A percentile compares a stretch with the other conserved stretches of the same genome.
Evolutionary conservation across 768 basidiomycete species (phyloP).

Genomic region (Melanogaster broomeanus): DNA sequence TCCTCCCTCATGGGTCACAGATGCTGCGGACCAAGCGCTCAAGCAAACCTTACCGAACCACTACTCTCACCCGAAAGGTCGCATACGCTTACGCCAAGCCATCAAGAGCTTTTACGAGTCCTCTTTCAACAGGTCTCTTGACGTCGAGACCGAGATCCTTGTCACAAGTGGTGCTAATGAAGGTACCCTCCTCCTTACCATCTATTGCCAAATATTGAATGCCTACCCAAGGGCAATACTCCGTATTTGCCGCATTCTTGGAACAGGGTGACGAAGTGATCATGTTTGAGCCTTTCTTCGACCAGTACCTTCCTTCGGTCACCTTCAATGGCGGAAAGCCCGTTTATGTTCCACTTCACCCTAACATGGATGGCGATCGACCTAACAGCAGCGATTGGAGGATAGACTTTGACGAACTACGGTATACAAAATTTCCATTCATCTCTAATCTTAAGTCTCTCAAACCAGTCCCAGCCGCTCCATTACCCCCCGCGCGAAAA

Average conservation of each 20-base stretch:
- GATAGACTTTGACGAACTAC: constrained; percentile 86
- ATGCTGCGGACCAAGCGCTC: constrained; percentile 73
- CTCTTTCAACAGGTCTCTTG: constrained; percentile 65
- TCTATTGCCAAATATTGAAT: constrained; percentile 2
- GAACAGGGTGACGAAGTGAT: constrained; percentile 96
- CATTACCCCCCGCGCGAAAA: constrained; percentile 87
- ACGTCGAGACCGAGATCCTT: constrained; percentile 85
- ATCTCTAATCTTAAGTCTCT: background rate
- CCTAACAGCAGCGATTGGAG: constrained; percentile 80
- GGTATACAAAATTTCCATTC: constrained; percentile 42
- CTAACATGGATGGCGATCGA: constrained; percentile 55
- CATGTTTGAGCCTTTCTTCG: constrained; percentile 98
- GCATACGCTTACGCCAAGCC: constrained; percentile 84
- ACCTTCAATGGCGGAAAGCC: constrained; percentile 94
- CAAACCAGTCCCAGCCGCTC: constrained; percentile 54
- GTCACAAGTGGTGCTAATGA: constrained; percentile 98
- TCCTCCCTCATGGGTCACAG: constrained; percentile 77
- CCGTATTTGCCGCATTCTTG: constrained; percentile 89
- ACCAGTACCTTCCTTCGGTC: constrained; percentile 91
- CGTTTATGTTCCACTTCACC: constrained; percentile 93
- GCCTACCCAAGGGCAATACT: constrained; percentile 76
- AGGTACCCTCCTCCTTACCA: constrained; percentile 47
- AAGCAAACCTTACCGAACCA: constrained; percentile 68
- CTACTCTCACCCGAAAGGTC: constrained; percentile 90
- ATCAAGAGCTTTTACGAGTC: constrained; percentile 80